Percentiles rank a stretch among this genome's conserved stretches.
phyloP scores from a whole-genome alignment of 2,329 filamentous ascomycete genomes.

The Aureobasidium zeae region DNA sequence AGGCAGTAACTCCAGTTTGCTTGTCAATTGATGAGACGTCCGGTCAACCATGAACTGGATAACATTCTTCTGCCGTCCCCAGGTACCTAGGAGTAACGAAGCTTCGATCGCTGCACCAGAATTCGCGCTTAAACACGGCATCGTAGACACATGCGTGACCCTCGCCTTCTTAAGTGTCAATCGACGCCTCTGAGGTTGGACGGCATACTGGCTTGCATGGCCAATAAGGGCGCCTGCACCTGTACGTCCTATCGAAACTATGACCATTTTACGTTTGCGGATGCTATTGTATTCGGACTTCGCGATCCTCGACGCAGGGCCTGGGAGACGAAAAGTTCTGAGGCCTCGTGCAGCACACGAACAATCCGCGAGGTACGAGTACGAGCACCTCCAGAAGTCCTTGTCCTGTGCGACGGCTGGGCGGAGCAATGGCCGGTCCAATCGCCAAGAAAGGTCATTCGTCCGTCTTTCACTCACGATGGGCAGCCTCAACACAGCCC shows the following conservation, averaged over 20 bases:
- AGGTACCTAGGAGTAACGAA: too few relatives aligned
- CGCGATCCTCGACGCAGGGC: too few relatives aligned
- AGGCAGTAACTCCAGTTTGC: slow-evolving; percentile 1
- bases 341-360: slow-evolving; percentile 4
- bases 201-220: not conserved
- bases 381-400: too few relatives aligned
- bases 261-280: not conserved
- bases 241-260: not conserved
- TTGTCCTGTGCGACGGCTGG: slow-evolving; percentile 6
- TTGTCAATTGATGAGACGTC: not conserved
- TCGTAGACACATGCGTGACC: not conserved
- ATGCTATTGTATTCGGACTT: not conserved
- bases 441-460: not conserved
- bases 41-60: not conserved
- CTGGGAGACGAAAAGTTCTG: too few relatives aligned
- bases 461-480: not conserved
- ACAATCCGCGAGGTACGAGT: too few relatives aligned
- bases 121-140: not conserved
- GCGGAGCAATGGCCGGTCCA: too few relatives aligned
- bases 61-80: too few relatives aligned
- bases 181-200: not conserved
- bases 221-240: not conserved
- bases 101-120: not conserved
- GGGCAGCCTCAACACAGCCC: not conserved
- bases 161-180: not conserved